Percentiles rank a stretch among this genome's conserved stretches.
Conservation (phyloP, 1,284 basidiomycete genomes). For the Volvariella volvacea region DNA sequence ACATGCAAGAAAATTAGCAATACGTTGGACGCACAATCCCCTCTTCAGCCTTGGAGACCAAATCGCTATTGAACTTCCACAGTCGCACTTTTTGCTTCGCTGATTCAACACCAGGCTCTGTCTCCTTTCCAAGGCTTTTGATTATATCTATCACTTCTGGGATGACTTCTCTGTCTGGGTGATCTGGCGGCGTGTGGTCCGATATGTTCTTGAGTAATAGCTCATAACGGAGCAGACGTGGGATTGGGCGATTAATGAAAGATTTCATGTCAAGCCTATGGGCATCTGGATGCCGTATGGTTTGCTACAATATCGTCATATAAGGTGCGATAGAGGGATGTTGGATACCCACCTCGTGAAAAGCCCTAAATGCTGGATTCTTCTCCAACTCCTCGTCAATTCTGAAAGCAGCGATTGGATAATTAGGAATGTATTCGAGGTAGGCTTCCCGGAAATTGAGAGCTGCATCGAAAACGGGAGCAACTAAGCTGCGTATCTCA, state of each 20-base stretch:
- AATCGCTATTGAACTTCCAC: conserved; percentile 78
- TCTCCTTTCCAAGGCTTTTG: conserved; percentile 77
- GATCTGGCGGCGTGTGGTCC: conserved; percentile 64
- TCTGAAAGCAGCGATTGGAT: conserved; percentile 87
- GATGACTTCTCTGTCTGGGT: conserved; percentile 76
- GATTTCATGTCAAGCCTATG: conserved; percentile 78
- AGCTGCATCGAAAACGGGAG: conserved; percentile 82
- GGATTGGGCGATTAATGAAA: conserved; percentile 84
- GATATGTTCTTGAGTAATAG: conserved; percentile 77
- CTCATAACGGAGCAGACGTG: conserved; percentile 82
- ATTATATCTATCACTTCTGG: conserved; percentile 83
- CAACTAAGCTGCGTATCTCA: conserved; percentile 75
- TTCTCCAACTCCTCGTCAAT: conserved; percentile 83
- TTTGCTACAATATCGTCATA: conserved; percentile 37
- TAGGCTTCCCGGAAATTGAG: conserved; percentile 93
- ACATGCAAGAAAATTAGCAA: neutral
- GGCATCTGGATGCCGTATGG: conserved; percentile 61
- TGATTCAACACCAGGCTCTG: conserved; percentile 75
- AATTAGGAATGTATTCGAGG: conserved; percentile 88
- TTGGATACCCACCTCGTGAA: conserved; percentile 63
- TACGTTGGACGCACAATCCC: conserved; percentile 51
- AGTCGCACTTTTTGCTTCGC: conserved; percentile 83
- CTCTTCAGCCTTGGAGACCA: conserved; percentile 76
- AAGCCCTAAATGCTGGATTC: conserved; percentile 75
- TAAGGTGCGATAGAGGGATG: neutral